phyloP scores from a whole-genome alignment of 2,329 filamentous ascomycete species.

The Alternaria gaisen region DNA sequence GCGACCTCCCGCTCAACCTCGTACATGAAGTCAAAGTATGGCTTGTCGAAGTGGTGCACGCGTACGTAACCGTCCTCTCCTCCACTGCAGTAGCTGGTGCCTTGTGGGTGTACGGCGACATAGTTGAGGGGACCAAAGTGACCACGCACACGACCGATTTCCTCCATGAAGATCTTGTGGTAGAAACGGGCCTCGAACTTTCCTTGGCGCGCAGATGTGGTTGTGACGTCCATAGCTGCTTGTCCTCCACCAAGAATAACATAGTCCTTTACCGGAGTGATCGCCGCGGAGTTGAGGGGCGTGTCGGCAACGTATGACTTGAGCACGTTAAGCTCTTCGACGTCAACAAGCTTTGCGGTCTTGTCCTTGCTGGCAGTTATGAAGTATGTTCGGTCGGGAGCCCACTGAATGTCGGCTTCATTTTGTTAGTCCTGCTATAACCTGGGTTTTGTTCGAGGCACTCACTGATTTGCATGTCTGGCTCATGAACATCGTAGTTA shows the following conservation, averaged over 20 bases:
- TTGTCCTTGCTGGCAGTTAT: conserved; percentile 99
- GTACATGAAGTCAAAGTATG: conserved; percentile 98
- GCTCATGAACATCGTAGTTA: conserved; percentile 84
- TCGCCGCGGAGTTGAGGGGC: conserved; percentile 92
- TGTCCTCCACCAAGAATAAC: conserved; percentile 98
- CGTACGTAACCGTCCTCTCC: conserved; percentile 99
- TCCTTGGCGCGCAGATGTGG: conserved; percentile 90
- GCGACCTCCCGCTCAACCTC: conserved; percentile 87
- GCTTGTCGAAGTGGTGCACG: conserved; percentile 98
- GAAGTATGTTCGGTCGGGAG: conserved; percentile 93
- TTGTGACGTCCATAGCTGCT: conserved; percentile 98
- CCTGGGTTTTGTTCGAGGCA: background rate
- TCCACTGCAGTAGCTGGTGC: conserved; percentile 91
- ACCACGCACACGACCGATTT: conserved; percentile 94
- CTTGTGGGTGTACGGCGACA: conserved; percentile 89
- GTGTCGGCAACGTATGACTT: conserved; percentile 95
- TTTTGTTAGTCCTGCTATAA: conserved; percentile 64
- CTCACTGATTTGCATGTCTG: conserved; percentile 75
- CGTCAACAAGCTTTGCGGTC: conserved; percentile 88
- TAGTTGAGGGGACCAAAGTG: conserved; percentile 98
- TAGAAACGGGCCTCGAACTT: conserved; percentile 99
- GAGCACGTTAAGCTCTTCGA: conserved; percentile 85
- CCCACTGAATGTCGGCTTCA: conserved; percentile 92
- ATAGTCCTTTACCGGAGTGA: conserved; percentile 95
- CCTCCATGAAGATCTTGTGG: conserved; percentile 99